These are phyloP conservation scores for Hsuehochloa calcarea DNA, from an alignment of 176 grass and related monocot species.

Conservation along the genomic window DNA sequence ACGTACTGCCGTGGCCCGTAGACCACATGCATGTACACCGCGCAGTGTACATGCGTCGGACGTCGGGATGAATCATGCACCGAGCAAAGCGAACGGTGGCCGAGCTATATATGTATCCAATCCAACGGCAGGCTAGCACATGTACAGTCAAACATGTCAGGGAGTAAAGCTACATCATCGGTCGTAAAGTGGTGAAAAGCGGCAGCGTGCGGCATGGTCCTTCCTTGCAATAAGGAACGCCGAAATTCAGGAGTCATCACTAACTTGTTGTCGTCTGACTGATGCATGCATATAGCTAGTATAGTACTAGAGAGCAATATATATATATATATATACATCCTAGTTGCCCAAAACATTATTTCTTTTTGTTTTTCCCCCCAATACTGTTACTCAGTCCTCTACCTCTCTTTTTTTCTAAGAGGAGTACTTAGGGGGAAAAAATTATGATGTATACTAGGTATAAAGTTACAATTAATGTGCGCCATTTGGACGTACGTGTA, in stretches of 20 bases:
- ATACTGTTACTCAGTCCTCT: too few relatives aligned
- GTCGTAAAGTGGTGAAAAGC: conserved; percentile 14
- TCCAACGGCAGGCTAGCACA: background rate
- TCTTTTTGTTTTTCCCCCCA: too few relatives aligned
- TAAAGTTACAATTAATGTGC: too few relatives aligned
- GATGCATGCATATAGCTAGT: background rate
- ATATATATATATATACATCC: too few relatives aligned
- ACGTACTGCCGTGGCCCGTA: background rate
- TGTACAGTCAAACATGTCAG: background rate
- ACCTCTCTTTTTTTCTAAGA: too few relatives aligned
- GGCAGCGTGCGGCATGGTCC: background rate
- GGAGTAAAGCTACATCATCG: background rate
- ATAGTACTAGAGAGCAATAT: too few relatives aligned
- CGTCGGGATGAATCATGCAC: background rate
- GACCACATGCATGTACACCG: background rate
- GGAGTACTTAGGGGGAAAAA: too few relatives aligned
- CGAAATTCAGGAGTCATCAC: background rate
- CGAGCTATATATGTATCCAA: background rate
- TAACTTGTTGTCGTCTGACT: background rate
- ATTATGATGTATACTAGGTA: too few relatives aligned
- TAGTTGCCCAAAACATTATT: too few relatives aligned
- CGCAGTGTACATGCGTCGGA: background rate
- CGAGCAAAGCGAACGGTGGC: background rate
- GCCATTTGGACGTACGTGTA: background rate
- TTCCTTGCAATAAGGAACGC: background rate